These are phyloP conservation scores for Fraxinus platypoda DNA, from an alignment of 305 asterid species.

Conservation along the genomic window DNA sequence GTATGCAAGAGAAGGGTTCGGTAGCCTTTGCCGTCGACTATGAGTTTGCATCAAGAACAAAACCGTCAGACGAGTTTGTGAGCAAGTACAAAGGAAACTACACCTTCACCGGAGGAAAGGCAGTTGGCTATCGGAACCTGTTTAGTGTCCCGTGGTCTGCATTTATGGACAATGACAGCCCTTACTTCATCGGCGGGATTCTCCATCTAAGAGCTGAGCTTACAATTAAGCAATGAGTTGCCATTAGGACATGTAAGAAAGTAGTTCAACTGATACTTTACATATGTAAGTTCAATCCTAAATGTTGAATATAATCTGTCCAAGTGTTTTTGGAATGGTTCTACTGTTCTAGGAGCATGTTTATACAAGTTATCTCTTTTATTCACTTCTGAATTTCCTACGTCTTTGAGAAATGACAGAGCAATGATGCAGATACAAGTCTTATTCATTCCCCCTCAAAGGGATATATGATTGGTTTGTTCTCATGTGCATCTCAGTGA, in stretches of 20 bases:
- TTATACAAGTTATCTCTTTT: not conserved
- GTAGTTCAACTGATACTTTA: not conserved
- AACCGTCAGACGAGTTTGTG: slow-evolving; percentile 53
- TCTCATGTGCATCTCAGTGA: not conserved
- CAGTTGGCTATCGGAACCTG: slow-evolving; percentile 66
- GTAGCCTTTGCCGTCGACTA: slow-evolving; percentile 62
- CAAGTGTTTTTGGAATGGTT: not conserved
- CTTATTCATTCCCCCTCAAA: not conserved
- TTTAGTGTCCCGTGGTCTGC: slow-evolving; percentile 62
- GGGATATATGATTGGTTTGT: not conserved
- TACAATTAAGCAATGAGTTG: slow-evolving; percentile 40
- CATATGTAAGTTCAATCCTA: not conserved
- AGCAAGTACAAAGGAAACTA: slow-evolving; percentile 65
- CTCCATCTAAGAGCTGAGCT: slow-evolving; percentile 81
- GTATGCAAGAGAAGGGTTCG: slow-evolving; percentile 78
- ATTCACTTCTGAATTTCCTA: not conserved
- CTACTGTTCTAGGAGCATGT: not conserved
- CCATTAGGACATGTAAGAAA: not conserved
- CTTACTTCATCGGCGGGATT: slow-evolving; percentile 60
- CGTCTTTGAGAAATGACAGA: not conserved
- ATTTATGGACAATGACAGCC: slow-evolving; percentile 60
- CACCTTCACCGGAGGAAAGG: slow-evolving; percentile 69
- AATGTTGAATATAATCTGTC: not conserved
- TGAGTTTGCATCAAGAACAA: slow-evolving; percentile 65
- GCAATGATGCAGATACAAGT: not conserved